Evolutionary conservation across 2,329 filamentous ascomycete species (phyloP).

Genomic region (Blastomyces percursus): DNA sequence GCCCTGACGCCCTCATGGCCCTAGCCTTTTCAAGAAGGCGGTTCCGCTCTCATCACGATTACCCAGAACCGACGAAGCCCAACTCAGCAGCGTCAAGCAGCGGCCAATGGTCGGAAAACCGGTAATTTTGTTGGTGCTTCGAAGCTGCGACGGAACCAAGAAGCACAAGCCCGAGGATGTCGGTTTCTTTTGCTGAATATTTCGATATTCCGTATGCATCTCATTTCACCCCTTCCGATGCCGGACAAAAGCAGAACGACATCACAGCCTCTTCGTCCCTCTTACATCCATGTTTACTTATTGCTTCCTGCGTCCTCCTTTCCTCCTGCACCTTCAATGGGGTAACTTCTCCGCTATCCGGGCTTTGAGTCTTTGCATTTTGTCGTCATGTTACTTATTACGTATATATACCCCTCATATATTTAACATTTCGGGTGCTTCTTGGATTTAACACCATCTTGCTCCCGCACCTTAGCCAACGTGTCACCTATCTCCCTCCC

Average conservation of each 20-base stretch:
- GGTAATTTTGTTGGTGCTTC: too few species aligned
- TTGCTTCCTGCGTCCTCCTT: not conserved
- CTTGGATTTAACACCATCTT: not conserved
- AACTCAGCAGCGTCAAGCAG: too few species aligned
- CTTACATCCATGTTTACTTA: not conserved
- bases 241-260: not conserved
- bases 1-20: too few species aligned
- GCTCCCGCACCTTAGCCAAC: not conserved
- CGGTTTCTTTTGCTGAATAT: too few species aligned
- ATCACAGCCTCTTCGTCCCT: not conserved
- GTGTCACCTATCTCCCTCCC: not conserved
- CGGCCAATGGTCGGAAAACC: too few species aligned
- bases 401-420: not conserved
- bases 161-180: too few species aligned
- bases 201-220: too few species aligned
- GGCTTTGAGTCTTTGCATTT: not conserved
- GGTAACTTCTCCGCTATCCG: not conserved
- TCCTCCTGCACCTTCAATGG: not conserved
- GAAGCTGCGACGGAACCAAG: too few species aligned
- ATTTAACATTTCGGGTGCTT: not conserved
- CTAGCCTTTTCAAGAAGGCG: too few species aligned
- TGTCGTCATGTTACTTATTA: not conserved
- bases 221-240: not conserved
- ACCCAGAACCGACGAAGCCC: too few species aligned
- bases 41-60: too few species aligned